Conservation (phyloP, 2,329 filamentous ascomycete species). For the Fusarium guadeloupense region DNA sequence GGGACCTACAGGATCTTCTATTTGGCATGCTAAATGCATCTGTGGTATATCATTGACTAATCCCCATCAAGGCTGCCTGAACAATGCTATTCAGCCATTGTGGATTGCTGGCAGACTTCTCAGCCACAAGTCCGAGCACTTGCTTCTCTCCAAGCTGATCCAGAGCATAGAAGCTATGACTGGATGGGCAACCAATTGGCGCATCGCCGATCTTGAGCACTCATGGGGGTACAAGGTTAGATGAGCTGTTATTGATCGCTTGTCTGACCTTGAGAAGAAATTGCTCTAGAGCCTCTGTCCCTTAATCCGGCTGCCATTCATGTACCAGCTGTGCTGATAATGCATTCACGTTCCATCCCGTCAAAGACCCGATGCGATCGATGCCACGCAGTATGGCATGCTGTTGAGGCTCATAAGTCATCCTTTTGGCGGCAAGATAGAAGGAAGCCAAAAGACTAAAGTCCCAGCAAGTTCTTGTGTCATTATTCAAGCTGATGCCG, state of each 20-base stretch:
- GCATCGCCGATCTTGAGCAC: constrained; percentile 60
- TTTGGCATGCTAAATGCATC: constrained; percentile 66
- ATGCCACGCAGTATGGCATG: constrained; percentile 52
- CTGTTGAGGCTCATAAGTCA: constrained; percentile 61
- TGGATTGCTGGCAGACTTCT: constrained; percentile 65
- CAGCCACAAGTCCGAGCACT: constrained; percentile 58
- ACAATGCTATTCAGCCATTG: constrained; percentile 66
- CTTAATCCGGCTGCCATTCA: constrained; percentile 43
- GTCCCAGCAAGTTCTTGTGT: constrained; percentile 57
- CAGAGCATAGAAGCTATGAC: constrained; percentile 60
- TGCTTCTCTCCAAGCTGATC: constrained; percentile 54
- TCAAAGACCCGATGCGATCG: constrained; percentile 50
- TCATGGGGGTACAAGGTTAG: constrained; percentile 51
- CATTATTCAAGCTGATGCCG: constrained; percentile 59
- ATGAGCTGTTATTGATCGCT: constrained; percentile 10
- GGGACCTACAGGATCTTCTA: constrained; percentile 50
- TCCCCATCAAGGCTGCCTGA: constrained; percentile 63
- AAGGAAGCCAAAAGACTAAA: constrained; percentile 58
- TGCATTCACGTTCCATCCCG: constrained; percentile 52
- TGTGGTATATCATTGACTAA: constrained; percentile 66
- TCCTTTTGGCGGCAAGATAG: constrained; percentile 54
- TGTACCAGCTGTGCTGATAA: constrained; percentile 40
- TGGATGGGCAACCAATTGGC: constrained; percentile 63
- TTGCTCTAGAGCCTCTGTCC: not conserved
- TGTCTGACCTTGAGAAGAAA: not conserved